Evolutionary conservation across 805 yeast genomes (phyloP).

Genomic region (Saturnispora silvae): DNA sequence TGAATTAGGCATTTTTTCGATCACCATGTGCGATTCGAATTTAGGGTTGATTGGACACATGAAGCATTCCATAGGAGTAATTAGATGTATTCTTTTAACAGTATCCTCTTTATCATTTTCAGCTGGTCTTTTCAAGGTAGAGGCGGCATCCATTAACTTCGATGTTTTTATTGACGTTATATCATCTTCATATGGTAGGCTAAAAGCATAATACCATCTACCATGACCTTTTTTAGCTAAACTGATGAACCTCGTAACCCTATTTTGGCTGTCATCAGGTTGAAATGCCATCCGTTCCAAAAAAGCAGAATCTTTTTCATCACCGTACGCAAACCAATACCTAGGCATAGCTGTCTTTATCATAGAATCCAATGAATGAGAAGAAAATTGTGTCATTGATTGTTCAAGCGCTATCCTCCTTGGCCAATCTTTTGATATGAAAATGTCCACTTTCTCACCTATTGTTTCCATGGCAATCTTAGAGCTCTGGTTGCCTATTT

Average conservation of each 20-base stretch:
- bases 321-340: conserved; percentile 56
- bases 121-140: background rate
- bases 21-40: conserved; percentile 68
- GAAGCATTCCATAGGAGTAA: conserved; percentile 59
- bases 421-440: conserved; percentile 57
- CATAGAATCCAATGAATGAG: background rate
- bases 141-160: background rate
- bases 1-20: conserved; percentile 55
- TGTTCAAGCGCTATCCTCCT: conserved; percentile 35
- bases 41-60: conserved; percentile 77
- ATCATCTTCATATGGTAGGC: conserved; percentile 12
- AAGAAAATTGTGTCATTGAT: conserved; percentile 12
- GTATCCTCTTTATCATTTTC: background rate
- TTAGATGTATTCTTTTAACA: background rate
- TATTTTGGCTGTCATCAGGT: conserved; percentile 13
- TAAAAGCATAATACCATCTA: conserved; percentile 74
- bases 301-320: conserved; percentile 33
- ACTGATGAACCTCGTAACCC: conserved; percentile 54
- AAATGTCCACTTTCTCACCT: conserved; percentile 32
- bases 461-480: background rate
- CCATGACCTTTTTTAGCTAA: conserved; percentile 46
- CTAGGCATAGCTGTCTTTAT: conserved; percentile 38
- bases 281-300: conserved; percentile 47
- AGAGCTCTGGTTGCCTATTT: background rate
- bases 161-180: conserved; percentile 1